These are phyloP conservation scores for Neonectria ditissima DNA, from an alignment of 2,329 filamentous ascomycete genomes.

Conservation along the genomic window DNA sequence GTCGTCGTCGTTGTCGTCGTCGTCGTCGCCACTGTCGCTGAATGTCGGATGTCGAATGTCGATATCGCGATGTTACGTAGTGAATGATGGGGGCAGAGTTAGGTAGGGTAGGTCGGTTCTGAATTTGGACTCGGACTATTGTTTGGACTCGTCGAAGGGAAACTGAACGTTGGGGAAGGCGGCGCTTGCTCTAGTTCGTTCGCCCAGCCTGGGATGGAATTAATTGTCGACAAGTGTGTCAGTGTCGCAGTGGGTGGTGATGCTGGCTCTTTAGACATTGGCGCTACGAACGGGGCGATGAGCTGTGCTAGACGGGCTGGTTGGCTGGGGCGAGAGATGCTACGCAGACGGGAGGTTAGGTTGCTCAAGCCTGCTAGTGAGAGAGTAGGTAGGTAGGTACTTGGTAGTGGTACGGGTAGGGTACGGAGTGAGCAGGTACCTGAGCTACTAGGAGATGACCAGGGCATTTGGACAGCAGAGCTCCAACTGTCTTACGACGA, in stretches of 20 bases:
- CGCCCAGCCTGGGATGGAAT: constrained; percentile 32
- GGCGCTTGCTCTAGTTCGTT: constrained; percentile 25
- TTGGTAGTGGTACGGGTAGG: not conserved
- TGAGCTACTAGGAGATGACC: too few species aligned
- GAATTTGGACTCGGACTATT: not conserved
- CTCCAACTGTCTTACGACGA: not conserved
- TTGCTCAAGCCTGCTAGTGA: constrained; percentile 5
- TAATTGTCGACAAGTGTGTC: constrained; percentile 34
- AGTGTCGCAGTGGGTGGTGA: constrained; percentile 31
- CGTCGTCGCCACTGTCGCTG: too few species aligned
- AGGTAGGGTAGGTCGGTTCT: constrained; percentile 9
- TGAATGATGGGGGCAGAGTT: not conserved
- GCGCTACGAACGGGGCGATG: constrained; percentile 36
- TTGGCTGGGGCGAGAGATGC: constrained; percentile 16
- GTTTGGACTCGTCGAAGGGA: constrained; percentile 15
- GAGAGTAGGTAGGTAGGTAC: too few species aligned
- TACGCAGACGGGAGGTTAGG: constrained; percentile 3
- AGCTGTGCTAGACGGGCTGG: constrained; percentile 16
- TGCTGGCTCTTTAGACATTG: constrained; percentile 32
- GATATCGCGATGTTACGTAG: not conserved
- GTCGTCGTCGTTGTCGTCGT: not conserved
- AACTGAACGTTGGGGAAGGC: constrained; percentile 18
- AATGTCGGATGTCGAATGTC: not conserved
- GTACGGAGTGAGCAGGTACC: not conserved
- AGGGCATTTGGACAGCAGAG: not conserved